A percentile compares a stretch with the other conserved stretches of the same genome.
phyloP scores from a whole-genome alignment of 495 filamentous ascomycete genomes.

The Lichina pygmaea region DNA sequence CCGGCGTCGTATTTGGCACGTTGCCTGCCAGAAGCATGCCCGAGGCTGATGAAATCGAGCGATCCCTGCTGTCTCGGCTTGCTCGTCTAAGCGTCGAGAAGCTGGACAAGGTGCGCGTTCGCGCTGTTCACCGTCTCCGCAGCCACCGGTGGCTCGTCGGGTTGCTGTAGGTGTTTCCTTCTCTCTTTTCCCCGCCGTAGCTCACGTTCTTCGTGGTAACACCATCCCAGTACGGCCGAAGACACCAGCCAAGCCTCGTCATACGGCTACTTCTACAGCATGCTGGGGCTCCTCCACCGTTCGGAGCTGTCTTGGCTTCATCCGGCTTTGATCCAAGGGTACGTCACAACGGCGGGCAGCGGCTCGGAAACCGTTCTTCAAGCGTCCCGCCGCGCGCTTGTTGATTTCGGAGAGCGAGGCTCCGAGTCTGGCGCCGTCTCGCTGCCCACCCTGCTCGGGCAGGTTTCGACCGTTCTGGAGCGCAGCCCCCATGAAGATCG shows the following conservation, averaged over 20 bases:
- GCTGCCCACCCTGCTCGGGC: not conserved
- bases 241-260: conserved; percentile 1
- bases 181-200: too few species aligned
- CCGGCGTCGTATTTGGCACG: conserved; percentile 8
- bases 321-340: conserved; percentile 34
- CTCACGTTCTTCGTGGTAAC: too few species aligned
- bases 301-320: conserved; percentile 4
- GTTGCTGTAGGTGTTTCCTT: too few species aligned
- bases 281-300: conserved; percentile 1
- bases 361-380: conserved; percentile 63
- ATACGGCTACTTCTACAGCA: not conserved
- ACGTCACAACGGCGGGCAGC: conserved; percentile 55
- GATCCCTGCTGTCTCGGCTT: conserved; percentile 11
- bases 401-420: not conserved
- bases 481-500: conserved; percentile 32
- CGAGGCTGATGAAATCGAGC: not conserved
- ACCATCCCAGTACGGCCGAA: not conserved
- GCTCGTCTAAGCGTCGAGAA: conserved; percentile 59
- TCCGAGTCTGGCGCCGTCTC: not conserved
- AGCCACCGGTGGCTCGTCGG: too few species aligned
- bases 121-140: conserved; percentile 24
- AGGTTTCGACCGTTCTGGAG: conserved; percentile 17
- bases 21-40: not conserved
- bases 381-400: conserved; percentile 40
- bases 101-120: conserved; percentile 56